These are phyloP conservation scores for Fraxinus albicans DNA, from an alignment of 305 asterid genomes.

Conservation along the genomic window DNA sequence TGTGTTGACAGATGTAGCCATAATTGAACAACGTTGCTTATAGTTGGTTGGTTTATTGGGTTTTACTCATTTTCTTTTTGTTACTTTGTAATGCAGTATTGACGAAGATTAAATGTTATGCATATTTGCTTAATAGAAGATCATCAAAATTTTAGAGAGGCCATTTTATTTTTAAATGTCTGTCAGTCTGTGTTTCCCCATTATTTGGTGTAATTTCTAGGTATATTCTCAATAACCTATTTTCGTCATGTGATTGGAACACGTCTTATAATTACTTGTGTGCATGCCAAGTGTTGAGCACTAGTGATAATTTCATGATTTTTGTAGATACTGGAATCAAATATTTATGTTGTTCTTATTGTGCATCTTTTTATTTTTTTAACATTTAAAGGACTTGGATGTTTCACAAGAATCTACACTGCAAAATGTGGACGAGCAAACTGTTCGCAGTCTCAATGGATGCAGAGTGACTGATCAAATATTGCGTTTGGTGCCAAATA, in stretches of 20 bases:
- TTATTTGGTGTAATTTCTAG: neutral
- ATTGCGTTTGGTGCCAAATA: conserved; percentile 84
- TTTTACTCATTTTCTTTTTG: neutral
- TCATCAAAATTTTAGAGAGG: neutral
- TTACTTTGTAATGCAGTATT: neutral
- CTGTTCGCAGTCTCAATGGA: conserved; percentile 96
- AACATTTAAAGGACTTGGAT: conserved; percentile 66
- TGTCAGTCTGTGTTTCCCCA: neutral
- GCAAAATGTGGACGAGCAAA: conserved; percentile 90
- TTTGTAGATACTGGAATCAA: neutral
- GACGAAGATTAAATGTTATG: neutral
- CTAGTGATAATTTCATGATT: neutral
- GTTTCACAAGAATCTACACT: conserved; percentile 82
- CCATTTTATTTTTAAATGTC: neutral
- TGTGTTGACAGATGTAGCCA: neutral
- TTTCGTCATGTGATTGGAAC: neutral
- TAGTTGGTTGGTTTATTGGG: neutral
- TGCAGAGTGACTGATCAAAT: conserved; percentile 93
- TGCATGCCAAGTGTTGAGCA: neutral
- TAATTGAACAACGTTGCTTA: neutral
- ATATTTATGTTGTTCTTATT: conserved; percentile 2
- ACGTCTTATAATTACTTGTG: neutral
- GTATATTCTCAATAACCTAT: neutral
- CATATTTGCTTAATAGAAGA: neutral
- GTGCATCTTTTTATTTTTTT: conserved; percentile 15